Base-by-base conservation (phyloP, 2,329 filamentous ascomycete genomes). In the Penicillium fuscoglaucum region DNA sequence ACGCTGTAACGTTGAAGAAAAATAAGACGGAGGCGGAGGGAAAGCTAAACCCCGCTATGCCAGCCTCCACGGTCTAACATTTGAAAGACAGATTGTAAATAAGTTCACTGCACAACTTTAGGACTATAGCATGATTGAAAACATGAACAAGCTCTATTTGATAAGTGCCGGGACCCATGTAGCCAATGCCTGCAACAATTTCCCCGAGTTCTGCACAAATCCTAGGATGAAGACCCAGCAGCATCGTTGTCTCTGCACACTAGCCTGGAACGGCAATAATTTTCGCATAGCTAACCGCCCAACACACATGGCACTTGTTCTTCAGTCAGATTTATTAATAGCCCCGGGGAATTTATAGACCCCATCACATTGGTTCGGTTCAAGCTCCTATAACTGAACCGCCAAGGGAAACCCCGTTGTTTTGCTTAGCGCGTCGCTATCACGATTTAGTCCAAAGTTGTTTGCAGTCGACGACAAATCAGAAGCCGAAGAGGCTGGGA, bases 341-440 rank as follows among this genome's bases (percentile, higher is more conserved):
- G 65, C 39, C 19, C 39, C 57, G 66, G 66, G 61, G 60, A 61
- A 65, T 64, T 63, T 35, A 53, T 41, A 59, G 48, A 19, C 19
- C 51, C 35, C 29, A 48, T 39, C 29, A 40, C 50, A 56, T 60
- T 58, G 52, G 52, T 12, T 45, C 46, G 26, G 39, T 46, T n/a
- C 31, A 45, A 50, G 54, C 49, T 43, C 24, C 51, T 51, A 44
- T 53, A 59, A 54, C 19, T 33, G 53, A 64, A 61, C 58, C 61
- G 67, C 67, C 62, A 51, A 55, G 56, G 46, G 61, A 46, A 62
- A 62, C 51, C 48, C 56, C 55, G 49, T 53, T 66, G 66, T 68
- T 70, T 70, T 64, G 62, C 61, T 66, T 69, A 67, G 70, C 60
- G 64, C 65, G 61, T 52, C 57, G 60, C 54, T 52, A 48, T 60